Percentiles rank a stretch among this genome's conserved stretches.
These are phyloP conservation scores for Clarireedia paspali DNA, from an alignment of 2,329 filamentous ascomycete genomes.

Conservation along the genomic window DNA sequence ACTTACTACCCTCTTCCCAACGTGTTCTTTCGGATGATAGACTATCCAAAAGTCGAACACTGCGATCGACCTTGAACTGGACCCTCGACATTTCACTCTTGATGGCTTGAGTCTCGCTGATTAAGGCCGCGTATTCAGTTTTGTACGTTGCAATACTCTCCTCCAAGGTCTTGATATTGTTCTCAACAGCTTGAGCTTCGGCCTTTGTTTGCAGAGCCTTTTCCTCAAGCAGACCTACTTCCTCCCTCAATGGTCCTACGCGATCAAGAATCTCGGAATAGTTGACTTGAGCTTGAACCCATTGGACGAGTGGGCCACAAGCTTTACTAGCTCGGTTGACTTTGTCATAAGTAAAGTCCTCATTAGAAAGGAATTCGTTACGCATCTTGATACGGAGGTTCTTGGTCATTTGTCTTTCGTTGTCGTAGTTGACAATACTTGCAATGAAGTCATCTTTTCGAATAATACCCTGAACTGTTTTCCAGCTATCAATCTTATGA, in stretches of 20 bases:
- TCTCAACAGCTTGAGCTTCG: constrained; percentile 83
- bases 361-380: constrained; percentile 82
- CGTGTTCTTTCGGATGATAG: constrained; percentile 85
- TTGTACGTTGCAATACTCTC: constrained; percentile 92
- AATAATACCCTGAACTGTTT: constrained; percentile 79
- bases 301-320: constrained; percentile 92
- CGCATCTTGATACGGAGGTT: constrained; percentile 79
- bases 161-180: constrained; percentile 77
- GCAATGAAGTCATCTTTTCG: constrained; percentile 95
- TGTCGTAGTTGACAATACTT: constrained; percentile 95
- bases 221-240: constrained; percentile 81
- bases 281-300: constrained; percentile 93
- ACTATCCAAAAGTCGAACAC: constrained; percentile 87
- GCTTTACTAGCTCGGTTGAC: constrained; percentile 96
- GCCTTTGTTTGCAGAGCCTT: constrained; percentile 88
- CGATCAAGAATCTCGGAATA: constrained; percentile 97
- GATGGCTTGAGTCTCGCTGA: constrained; percentile 95
- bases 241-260: constrained; percentile 84
- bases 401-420: constrained; percentile 89
- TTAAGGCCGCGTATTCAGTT: constrained; percentile 87
- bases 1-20: constrained; percentile 97
- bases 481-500: constrained; percentile 87
- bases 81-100: constrained; percentile 95
- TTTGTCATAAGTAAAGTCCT: constrained; percentile 92
- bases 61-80: constrained; percentile 96